Evolutionary conservation across 257 asterid genomes (phyloP), one percentile per base, ranked within the genome.

Genomic region (Lantana camara): DNA sequence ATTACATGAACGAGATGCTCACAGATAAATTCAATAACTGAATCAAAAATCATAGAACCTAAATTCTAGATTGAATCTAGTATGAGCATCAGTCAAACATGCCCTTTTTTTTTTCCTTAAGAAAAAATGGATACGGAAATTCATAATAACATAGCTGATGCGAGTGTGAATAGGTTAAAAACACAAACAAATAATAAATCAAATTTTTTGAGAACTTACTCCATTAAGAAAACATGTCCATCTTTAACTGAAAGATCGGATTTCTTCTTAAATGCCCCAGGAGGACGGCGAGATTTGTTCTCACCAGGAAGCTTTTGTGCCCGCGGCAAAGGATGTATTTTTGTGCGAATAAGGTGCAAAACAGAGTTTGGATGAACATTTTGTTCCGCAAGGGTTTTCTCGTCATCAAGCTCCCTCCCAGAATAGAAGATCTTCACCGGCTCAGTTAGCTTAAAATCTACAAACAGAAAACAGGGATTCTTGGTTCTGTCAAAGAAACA

Each of bases 211-310:
- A 51, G n/a, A 69, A 82, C 99, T 81, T 90, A 94, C 99, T 94
- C 99, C 99, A 88, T 94, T 37, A 94, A 76, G 81, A 85, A 94
- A 70, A 94, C 85, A 73, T 86, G 99, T 20, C 99, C 99, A 76
- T 94, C 99, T 82, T 94, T 94, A 24, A 77, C 96, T 4, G 99
- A 94, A 71, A 94, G 96, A 79, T 94, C 99, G 42, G 99, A 83
- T 79, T 88, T 94, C 79, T 90, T 94, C 87, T 90, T 94, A 77
- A 94, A 94, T 44, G 99, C 99, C 71, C 99, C 99, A 64, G 99
- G 99, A 71, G 99, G 99, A 60, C 97, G 97, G 75, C 79, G 66
- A 51, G 99, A 90, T 83, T 86, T 94, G 79, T 94, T 90, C 80
- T 86, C 95, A 42, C 99, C 93, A 15, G 99, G 99, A 68, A 94